Base-by-base conservation (phyloP, 768 basidiomycete species). In the Mycena indigotica region DNA sequence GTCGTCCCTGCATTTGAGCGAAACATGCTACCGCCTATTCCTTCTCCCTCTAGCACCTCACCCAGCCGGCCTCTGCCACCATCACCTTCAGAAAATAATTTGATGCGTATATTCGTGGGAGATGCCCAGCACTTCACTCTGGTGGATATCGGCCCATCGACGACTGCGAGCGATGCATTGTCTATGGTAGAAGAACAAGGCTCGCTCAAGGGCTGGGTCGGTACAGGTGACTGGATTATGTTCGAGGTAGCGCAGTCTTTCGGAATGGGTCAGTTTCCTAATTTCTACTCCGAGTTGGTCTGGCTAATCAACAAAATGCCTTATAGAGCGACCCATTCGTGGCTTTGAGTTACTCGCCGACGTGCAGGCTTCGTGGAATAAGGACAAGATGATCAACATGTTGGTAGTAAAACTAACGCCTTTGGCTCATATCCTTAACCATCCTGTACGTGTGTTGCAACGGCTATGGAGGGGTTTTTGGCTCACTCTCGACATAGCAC, bases 191-290 rank as follows among this genome's bases (percentile, higher is more conserved):
- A 87, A 39, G 72, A 73, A 17, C 84, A 88, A 66, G 91, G 89
- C 12, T 81, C 84, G 54, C 71, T 96, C 41, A 81, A 81, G 40
- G 81, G 82, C 45, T 83, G 80, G 73, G 73, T 72, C 2, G 83
- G 82, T 1, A 76, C 72, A n/a, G 85, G 80, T 4, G 86, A 84
- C 5, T 97, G 93, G 91, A 93, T 95, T 81, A 70, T 98, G 26
- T 95, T 84, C 70, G 96, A 98, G 73, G 72, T 95, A 26, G 91
- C 91, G 29, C 89, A 92, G 61, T 91, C 95, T 67, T 89, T 95
- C 67, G 95, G 94, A 57, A 89, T 95, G 86, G 95, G 95, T 95
- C 68, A 55, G 84, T 71, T 23, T 48, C n/a, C n/a, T n/a, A n/a
- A 19, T 55, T 19, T 44, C 44, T 5, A 46, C 41, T n/a, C 10